Percentiles rank a stretch among this genome's conserved stretches.
Conservation (phyloP, 345 rosid species). For the Syzygium grande region DNA sequence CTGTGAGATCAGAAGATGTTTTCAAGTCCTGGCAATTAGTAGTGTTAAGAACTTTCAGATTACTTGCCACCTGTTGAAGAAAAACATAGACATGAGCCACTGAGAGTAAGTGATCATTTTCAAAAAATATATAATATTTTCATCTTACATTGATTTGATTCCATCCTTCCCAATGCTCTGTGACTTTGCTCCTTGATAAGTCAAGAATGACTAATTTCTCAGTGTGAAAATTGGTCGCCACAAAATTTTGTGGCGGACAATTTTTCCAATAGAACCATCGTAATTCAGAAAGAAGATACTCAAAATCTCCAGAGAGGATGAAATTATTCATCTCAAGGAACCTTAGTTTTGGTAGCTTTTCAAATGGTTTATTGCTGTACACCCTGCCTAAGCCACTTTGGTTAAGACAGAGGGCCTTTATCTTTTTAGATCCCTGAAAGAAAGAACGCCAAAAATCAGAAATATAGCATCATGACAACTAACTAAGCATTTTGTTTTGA, state of each 20-base stretch:
- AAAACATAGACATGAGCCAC: neutral
- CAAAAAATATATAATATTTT: neutral
- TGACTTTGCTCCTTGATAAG: neutral
- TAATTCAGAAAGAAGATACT: neutral
- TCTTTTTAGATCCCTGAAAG: neutral
- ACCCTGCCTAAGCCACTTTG: neutral
- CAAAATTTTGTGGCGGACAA: neutral
- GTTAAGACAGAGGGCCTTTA: neutral
- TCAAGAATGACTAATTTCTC: neutral
- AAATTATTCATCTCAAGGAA: neutral
- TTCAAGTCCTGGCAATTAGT: neutral
- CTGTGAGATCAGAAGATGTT: neutral
- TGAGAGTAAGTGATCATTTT: neutral
- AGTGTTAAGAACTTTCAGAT: neutral
- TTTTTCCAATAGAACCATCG: neutral
- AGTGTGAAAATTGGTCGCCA: neutral
- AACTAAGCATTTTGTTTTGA: neutral
- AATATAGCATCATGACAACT: neutral
- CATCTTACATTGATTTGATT: neutral
- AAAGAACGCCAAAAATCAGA: neutral
- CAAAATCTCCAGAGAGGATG: neutral
- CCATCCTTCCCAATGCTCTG: neutral
- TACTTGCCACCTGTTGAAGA: neutral
- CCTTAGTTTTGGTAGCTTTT: neutral
- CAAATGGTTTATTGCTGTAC: neutral